Percentiles rank a stretch among this genome's conserved stretches.
Evolutionary conservation across 2,329 filamentous ascomycete species (phyloP).

Genomic region (Trichoderma sp.): DNA sequence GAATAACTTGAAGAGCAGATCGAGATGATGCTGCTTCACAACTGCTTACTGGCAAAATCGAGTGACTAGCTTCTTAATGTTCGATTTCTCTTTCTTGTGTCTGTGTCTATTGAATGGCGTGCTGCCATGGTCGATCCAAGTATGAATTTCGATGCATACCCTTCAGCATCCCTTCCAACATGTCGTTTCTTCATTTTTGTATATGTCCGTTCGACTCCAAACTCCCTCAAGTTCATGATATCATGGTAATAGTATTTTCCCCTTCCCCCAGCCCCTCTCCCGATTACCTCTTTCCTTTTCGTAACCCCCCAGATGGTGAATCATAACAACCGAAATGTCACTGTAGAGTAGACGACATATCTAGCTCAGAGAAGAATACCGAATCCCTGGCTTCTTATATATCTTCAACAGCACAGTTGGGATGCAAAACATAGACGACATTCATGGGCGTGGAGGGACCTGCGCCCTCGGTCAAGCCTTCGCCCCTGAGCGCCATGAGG

Average conservation of each 20-base stretch:
- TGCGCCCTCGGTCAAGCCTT: conserved; percentile 56
- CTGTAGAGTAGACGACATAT: too few species aligned
- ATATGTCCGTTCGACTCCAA: conserved; percentile 28
- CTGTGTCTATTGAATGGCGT: too few species aligned
- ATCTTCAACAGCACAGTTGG: conserved; percentile 84
- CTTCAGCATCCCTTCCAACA: conserved; percentile 6
- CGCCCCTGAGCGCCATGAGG: conserved; percentile 74
- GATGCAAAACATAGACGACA: conserved; percentile 85
- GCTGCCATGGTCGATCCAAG: not conserved
- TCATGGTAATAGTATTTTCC: conserved; percentile 1
- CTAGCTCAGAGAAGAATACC: too few species aligned
- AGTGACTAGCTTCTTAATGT: too few species aligned
- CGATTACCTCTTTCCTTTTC: not conserved
- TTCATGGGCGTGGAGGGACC: conserved; percentile 43
- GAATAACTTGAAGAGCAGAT: too few species aligned
- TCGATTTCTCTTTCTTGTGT: too few species aligned
- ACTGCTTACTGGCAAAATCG: too few species aligned
- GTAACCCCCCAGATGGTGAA: not conserved
- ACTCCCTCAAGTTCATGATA: conserved; percentile 27
- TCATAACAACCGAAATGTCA: not conserved
- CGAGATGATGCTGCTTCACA: too few species aligned
- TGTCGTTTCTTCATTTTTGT: conserved; percentile 51
- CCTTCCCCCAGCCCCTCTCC: not conserved
- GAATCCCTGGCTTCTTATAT: conserved; percentile 36
- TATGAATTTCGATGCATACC: not conserved